phyloP scores from a whole-genome alignment of 108 stramenopile species.

The Nitzschia sp. region DNA sequence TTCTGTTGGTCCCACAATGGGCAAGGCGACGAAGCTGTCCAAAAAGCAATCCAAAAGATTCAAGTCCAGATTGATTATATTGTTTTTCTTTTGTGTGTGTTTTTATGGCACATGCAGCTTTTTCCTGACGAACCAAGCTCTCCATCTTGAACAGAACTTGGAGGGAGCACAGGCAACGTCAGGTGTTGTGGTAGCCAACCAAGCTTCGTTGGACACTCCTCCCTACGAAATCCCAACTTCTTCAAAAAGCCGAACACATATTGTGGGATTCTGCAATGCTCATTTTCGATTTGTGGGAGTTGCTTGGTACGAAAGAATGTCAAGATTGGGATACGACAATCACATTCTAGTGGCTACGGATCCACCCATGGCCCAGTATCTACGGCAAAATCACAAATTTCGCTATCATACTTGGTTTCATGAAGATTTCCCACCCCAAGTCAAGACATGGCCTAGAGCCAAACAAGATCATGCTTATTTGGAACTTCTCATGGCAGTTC shows the following conservation, averaged over 20 bases:
- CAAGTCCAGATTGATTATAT: too few relatives aligned
- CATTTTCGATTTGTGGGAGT: conserved; percentile 35
- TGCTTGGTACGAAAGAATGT: conserved; percentile 43
- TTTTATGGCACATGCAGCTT: too few relatives aligned
- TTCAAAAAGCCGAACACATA: conserved; percentile 24
- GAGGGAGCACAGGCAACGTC: too few relatives aligned
- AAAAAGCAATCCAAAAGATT: too few relatives aligned
- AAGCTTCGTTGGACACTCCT: not conserved
- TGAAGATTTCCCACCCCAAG: conserved; percentile 1
- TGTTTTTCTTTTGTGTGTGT: too few relatives aligned
- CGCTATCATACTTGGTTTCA: conserved; percentile 12
- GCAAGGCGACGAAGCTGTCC: too few relatives aligned
- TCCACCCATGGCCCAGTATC: conserved; percentile 4
- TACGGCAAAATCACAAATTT: conserved; percentile 11
- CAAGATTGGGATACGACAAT: conserved; percentile 28
- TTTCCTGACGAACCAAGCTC: too few relatives aligned
- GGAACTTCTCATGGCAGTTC: conserved; percentile 26
- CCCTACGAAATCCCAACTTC: not conserved
- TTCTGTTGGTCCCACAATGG: too few relatives aligned
- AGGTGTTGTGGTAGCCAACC: too few relatives aligned
- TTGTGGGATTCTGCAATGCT: conserved; percentile 45
- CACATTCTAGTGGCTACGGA: conserved; percentile 29
- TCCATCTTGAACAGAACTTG: too few relatives aligned
- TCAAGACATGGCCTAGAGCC: not conserved
- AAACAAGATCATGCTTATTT: conserved; percentile 24